A percentile compares a stretch with the other conserved stretches of the same genome.
phyloP scores from a whole-genome alignment of 495 filamentous ascomycete genomes.

The Neurospora terricola region DNA sequence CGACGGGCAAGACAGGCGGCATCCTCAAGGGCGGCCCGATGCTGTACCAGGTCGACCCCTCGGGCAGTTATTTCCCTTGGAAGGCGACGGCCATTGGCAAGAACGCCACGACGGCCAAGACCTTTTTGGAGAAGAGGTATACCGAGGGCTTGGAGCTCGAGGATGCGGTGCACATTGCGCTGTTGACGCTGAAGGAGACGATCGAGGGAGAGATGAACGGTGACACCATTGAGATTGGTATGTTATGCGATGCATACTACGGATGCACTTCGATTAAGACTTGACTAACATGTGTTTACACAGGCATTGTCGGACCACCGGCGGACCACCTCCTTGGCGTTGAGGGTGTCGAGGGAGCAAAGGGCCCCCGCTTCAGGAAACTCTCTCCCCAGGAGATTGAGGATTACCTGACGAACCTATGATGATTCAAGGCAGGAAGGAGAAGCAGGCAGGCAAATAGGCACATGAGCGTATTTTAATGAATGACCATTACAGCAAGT shows the following conservation, averaged over 20 bases:
- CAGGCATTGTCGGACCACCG: slow-evolving; percentile 90
- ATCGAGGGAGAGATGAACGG: slow-evolving; percentile 99
- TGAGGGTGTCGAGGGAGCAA: slow-evolving; percentile 82
- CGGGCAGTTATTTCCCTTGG: slow-evolving; percentile 96
- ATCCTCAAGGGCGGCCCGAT: slow-evolving; percentile 93
- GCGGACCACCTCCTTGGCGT: slow-evolving; percentile 86
- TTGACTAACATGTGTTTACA: slow-evolving; percentile 24
- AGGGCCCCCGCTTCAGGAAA: slow-evolving; percentile 90
- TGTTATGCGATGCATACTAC: slow-evolving; percentile 16
- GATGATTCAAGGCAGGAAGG: slow-evolving; percentile 15
- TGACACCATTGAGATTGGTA: slow-evolving; percentile 97
- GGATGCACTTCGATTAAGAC: neutral
- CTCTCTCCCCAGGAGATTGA: slow-evolving; percentile 96
- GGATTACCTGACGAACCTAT: slow-evolving; percentile 97
- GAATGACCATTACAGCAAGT: slow-evolving; percentile 2
- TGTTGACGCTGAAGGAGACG: slow-evolving; percentile 96
- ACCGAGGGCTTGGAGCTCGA: slow-evolving; percentile 95
- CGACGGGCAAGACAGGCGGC: slow-evolving; percentile 75
- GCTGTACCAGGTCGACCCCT: slow-evolving; percentile 96
- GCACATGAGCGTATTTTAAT: slow-evolving; percentile 6
- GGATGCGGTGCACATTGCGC: slow-evolving; percentile 96
- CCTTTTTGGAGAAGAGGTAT: slow-evolving; percentile 97
- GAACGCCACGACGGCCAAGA: slow-evolving; percentile 95
- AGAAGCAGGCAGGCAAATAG: neutral
- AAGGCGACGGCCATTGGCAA: slow-evolving; percentile 99